Evolutionary conservation across 345 rosid species (phyloP).

Genomic region (Dipteronia dyeriana): DNA sequence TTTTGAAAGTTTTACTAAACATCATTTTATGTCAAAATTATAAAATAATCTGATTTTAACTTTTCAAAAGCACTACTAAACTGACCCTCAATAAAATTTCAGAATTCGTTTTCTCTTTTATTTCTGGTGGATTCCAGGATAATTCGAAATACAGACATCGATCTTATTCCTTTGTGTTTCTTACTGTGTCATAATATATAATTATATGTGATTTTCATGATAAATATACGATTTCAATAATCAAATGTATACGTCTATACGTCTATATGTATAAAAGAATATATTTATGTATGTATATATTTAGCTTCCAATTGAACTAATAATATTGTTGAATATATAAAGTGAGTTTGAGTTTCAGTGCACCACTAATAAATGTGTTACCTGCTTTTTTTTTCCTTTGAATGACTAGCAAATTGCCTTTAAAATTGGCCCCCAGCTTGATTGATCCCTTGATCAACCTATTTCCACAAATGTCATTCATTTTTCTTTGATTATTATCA

Average conservation of each 20-base stretch:
- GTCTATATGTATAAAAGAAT: background rate
- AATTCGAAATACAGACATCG: too few species aligned
- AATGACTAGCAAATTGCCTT: conserved; percentile 26
- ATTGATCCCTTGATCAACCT: background rate
- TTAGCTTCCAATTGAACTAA: background rate
- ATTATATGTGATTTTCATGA: background rate
- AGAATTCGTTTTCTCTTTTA: too few species aligned
- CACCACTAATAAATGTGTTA: background rate
- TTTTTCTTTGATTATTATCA: background rate
- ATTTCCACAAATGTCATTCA: background rate
- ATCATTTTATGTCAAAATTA: too few species aligned
- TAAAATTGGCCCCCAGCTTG: conserved; percentile 3
- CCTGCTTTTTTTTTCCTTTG: conserved; percentile 25
- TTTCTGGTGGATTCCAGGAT: too few species aligned
- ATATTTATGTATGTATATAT: too few species aligned
- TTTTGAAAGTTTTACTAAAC: too few species aligned
- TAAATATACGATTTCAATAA: background rate
- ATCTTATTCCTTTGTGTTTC: too few species aligned
- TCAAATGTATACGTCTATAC: too few species aligned
- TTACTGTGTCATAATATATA: too few species aligned
- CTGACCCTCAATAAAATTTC: too few species aligned
- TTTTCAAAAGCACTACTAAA: too few species aligned
- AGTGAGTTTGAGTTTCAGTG: conserved; percentile 18
- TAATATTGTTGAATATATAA: background rate
- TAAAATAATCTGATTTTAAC: too few species aligned